Percentiles rank a stretch among this genome's conserved stretches.
phyloP scores from a whole-genome alignment of 140 eudicot species.

The Stevia rebaudiana region DNA sequence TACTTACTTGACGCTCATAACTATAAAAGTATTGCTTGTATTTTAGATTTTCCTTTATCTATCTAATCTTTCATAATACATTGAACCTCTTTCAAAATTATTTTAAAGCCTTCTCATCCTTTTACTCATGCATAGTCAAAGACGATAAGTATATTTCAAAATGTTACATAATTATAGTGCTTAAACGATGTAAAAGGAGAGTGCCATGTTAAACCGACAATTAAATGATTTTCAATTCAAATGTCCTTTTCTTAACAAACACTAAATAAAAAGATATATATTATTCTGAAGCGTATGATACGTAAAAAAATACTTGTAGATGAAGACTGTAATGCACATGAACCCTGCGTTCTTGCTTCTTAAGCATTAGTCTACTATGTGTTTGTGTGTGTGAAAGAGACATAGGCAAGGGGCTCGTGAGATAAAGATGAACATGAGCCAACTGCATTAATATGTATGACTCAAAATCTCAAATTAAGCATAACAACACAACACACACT shows the following conservation, averaged over 20 bases:
- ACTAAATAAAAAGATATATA: not conserved
- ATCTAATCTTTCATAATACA: not conserved
- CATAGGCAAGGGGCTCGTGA: conserved; percentile 27
- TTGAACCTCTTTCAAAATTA: conserved; percentile 1
- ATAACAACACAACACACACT: no score
- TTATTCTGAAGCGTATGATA: not conserved
- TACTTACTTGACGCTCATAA: not conserved
- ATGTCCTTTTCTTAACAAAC: not conserved
- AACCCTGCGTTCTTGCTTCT: not conserved
- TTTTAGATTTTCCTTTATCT: not conserved
- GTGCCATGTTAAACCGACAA: not conserved
- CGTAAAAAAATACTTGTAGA: not conserved
- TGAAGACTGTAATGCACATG: conserved; percentile 18
- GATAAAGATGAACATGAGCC: conserved; percentile 6
- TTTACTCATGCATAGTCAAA: not conserved
- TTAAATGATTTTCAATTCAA: not conserved
- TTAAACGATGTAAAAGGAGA: not conserved
- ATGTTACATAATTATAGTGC: not conserved
- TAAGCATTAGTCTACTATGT: conserved; percentile 12
- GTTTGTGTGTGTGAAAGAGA: conserved; percentile 1
- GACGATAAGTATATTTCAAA: not conserved
- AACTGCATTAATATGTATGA: conserved; percentile 13
- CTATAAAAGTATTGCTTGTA: not conserved
- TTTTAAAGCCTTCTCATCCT: not conserved
- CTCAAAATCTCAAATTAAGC: conserved; percentile 1